Evolutionary conservation across 1,139 yeast species (phyloP), one percentile per base, ranked within the genome.

Genomic region (Kodamaea sp.): DNA sequence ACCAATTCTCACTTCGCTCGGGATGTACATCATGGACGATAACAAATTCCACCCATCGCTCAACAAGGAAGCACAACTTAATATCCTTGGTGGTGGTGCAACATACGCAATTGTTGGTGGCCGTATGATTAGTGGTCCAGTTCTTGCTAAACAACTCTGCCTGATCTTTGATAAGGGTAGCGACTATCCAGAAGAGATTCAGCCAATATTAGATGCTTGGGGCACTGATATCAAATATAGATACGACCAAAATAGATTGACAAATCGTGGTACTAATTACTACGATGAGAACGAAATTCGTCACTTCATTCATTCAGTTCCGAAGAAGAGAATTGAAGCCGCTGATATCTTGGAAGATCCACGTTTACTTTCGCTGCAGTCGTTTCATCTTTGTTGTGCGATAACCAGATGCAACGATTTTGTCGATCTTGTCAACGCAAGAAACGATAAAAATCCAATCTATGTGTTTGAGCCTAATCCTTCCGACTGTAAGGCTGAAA

Each of bases 21-120:
- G 97, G 36, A 84, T 90, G 89, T 84, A 88, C 60, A 88, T 90
- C 51, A 75, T 90, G n/a, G 97, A 90, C 58, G 96, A 87, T 47
- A 87, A 89, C 50, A 80, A 78, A 40, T 81, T 77, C 52, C 70
- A 75, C 0, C 55, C 61, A 6, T 54, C 64, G 7, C 63, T 70
- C 35, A 62, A 67, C 20, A 63, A 71, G 6, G 57, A 61, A 2
- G 53, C 76, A 0, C 75, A 77, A 24, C 56, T 60, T 37, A 65
- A 86, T 53, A 70, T 89, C 7, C 70, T 87, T 32, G 97, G 97
- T 0, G 97, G 97, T 0, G 97, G 90, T 1, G 97, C 96, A 0
- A 77, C 92, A 0, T 90, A 78, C 57, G 89, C 90, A 1, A 78
- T 81, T 1, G 67, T 84, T n/a, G 96, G 96, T 0, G 81, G 87